Evolutionary conservation across 1,284 basidiomycete genomes (phyloP).

Genomic region (Trichosporon faecale): DNA sequence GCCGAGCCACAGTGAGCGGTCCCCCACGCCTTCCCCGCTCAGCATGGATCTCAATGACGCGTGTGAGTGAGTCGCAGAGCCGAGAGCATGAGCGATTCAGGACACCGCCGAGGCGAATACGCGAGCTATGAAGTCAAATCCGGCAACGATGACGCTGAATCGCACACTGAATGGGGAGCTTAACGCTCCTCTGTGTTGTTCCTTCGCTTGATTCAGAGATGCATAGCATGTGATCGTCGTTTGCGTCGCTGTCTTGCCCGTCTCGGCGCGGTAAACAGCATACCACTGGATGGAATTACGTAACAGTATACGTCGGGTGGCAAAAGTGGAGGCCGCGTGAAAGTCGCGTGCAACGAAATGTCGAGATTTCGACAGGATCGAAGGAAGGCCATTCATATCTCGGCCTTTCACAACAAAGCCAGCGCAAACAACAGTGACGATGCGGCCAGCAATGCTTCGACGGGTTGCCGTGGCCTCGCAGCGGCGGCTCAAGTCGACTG

Average conservation of each 20-base stretch:
- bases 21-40: not conserved
- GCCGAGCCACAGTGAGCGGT: not conserved
- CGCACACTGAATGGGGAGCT: not conserved
- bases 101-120: not conserved
- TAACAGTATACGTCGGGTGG: not conserved
- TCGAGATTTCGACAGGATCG: not conserved
- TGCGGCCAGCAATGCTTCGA: not conserved
- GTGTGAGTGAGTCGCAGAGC: not conserved
- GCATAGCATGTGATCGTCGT: not conserved
- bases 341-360: not conserved
- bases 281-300: not conserved
- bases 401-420: not conserved
- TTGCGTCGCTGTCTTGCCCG: not conserved
- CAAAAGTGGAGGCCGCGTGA: slow-evolving; percentile 2
- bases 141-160: not conserved
- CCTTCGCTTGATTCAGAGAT: not conserved
- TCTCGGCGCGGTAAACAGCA: not conserved
- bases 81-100: not conserved
- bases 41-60: not conserved
- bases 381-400: not conserved
- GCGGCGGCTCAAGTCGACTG: not conserved
- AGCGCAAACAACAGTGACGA: not conserved
- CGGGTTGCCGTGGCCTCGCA: not conserved
- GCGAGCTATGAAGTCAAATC: not conserved
- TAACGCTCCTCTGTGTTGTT: not conserved